Base-by-base conservation (phyloP, 2,329 filamentous ascomycete genomes). In the Apiospora sp. region DNA sequence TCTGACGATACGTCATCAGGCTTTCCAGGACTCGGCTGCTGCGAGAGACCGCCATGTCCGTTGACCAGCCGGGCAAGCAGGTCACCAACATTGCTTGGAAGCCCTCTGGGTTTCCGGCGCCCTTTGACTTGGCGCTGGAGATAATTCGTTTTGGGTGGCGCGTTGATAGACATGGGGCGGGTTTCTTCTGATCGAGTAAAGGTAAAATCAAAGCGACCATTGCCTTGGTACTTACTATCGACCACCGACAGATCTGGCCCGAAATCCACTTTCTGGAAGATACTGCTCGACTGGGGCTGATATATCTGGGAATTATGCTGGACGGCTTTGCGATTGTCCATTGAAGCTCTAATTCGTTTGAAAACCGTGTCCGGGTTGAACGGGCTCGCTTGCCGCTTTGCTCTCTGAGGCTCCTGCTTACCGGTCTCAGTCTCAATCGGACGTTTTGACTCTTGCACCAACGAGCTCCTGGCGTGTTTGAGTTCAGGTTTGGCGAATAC, bases 401-500 rank as follows among this genome's bases (percentile, higher is more conserved):
- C 76, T 44, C 80, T 72, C 74, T 73, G 74, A 78, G 78, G 69
- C 49, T 75, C 79, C 68, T 77, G 77, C 79, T 79, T 75, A 72
- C 68, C 74, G 73, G 80, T 75, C 67, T 81, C 77, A 70, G 80
- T 75, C 74, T 77, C 72, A 51, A 77, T 41, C 51, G 78, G 75
- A 14, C 78, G 77, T 41, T 78, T 76, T 24, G 75, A 69, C 51
- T 86, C 84, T 22, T 87, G 87, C 41, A 80, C 82, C 41, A 88
- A 79, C 19, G 84, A 86, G 78, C 88, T 90, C 74, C 89, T 84
- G 1, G 89, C 88, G 80, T 91, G 88, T 73, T 86, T 87, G 48
- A 91, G 79, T 75, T 91, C 88, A 2, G 89, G 89, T 74, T 90
- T 91, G n/a, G 88, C 84, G 75, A 91, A 91, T 5, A 87, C 83